Evolutionary conservation across 192 early-diverging fungal species (phyloP).

Genomic region (Diversispora epigaea): DNA sequence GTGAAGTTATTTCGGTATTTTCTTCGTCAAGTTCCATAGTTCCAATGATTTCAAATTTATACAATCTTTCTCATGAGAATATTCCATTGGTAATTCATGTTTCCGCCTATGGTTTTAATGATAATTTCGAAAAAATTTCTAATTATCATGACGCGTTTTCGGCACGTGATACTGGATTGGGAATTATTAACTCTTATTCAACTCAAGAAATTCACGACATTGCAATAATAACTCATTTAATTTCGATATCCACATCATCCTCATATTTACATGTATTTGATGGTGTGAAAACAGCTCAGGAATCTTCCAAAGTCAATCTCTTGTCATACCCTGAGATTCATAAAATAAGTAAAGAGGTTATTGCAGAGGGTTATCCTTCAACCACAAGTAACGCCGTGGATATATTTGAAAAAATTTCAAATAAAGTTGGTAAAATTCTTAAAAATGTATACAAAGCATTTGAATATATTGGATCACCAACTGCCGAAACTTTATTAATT

Average conservation of each 20-base stretch:
- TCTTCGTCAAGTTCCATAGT: conserved; percentile 74
- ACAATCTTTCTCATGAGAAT: conserved; percentile 60
- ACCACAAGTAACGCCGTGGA: conserved; percentile 37
- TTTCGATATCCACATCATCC: conserved; percentile 55
- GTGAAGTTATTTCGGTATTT: conserved; percentile 50
- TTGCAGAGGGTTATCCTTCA: neutral
- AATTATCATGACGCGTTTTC: conserved; percentile 73
- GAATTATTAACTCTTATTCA: conserved; percentile 69
- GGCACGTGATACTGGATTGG: conserved; percentile 76
- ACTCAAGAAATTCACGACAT: conserved; percentile 91
- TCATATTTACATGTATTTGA: conserved; percentile 85
- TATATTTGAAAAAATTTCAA: conserved; percentile 30
- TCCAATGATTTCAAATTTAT: conserved; percentile 82
- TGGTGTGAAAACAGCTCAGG: conserved; percentile 60
- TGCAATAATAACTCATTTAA: conserved; percentile 78
- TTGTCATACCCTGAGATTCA: conserved; percentile 50
- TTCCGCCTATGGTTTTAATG: conserved; percentile 64
- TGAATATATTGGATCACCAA: conserved; percentile 75
- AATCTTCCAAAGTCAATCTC: conserved; percentile 55
- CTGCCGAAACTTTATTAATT: conserved; percentile 79
- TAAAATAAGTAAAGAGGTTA: conserved; percentile 39
- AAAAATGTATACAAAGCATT: conserved; percentile 71
- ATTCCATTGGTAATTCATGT: conserved; percentile 83
- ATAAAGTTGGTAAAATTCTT: conserved; percentile 42
- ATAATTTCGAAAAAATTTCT: conserved; percentile 53